Conservation (phyloP, 2,329 filamentous ascomycete genomes). For the Pseudocercospora vitis region DNA sequence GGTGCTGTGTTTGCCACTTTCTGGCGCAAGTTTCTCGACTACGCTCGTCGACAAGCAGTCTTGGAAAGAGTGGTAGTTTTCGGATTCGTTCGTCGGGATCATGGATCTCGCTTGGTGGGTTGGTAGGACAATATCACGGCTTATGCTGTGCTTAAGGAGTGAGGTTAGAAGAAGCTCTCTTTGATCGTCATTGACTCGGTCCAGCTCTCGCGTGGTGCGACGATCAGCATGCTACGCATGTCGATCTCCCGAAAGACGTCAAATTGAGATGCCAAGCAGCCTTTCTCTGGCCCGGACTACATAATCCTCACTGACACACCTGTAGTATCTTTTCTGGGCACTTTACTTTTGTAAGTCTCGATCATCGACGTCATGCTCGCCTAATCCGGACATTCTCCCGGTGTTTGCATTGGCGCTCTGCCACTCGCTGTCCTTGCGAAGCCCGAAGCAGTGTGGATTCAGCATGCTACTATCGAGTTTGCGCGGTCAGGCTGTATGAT, state of each 20-base stretch:
- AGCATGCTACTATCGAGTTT: too few species aligned
- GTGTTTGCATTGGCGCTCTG: too few species aligned
- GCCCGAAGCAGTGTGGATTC: too few species aligned
- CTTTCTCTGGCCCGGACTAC: too few species aligned
- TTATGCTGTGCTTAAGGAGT: not conserved
- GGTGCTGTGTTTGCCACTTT: slow-evolving; percentile 48
- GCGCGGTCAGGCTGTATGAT: too few species aligned
- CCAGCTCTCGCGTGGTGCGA: not conserved
- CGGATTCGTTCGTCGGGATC: slow-evolving; percentile 42
- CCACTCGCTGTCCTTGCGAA: too few species aligned
- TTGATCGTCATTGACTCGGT: slow-evolving; percentile 3
- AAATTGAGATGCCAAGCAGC: not conserved
- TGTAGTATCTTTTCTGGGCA: too few species aligned
- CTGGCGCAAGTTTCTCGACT: slow-evolving; percentile 58
- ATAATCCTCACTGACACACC: too few species aligned
- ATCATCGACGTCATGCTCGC: too few species aligned
- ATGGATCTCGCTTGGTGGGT: slow-evolving; percentile 26
- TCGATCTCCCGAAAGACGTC: not conserved
- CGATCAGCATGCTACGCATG: not conserved
- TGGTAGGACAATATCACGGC: not conserved
- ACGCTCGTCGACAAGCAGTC: slow-evolving; percentile 72
- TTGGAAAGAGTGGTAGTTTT: slow-evolving; percentile 68
- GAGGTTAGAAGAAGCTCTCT: slow-evolving; percentile 4
- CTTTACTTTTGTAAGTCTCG: too few species aligned
- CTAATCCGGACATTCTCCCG: too few species aligned